Base-by-base conservation (phyloP, 768 basidiomycete genomes). In the Lactarius pseudohatsudake region DNA sequence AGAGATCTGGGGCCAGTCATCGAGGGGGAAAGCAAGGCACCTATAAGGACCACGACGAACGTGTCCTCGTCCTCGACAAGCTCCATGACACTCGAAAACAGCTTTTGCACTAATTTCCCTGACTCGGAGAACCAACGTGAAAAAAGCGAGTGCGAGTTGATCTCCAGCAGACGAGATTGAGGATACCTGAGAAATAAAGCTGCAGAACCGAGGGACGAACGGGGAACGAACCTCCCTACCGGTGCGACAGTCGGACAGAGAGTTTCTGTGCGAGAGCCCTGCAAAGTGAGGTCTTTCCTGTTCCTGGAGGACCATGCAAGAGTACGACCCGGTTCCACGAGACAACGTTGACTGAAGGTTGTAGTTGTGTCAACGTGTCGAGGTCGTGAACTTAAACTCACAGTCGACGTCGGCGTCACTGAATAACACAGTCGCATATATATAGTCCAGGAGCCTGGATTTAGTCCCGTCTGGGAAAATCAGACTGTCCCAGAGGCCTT, bases 101-200 rank as follows among this genome's bases (percentile, higher is more conserved):
- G 81, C 57, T 91, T 86, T 73, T 98, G 96, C 1, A 99, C 97
- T 34, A 99, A 86, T 76, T 99, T 99, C 18, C 97, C 97, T 0
- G 95, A 97, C 75, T 99, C 97, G 0, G 96, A 98, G 78, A 98
- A 99, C 96, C 97, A 99, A 72, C 95, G 92, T 18, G 94, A 96
- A 76, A 99, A 98, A 18, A 99, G 83, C 2, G 96, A 98, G 77
- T 98, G 97, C 0, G 97, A 96, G 75, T 98, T 98, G 73, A 99
- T 97, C 76, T 99, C 97, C 55, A 99, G 84, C 13, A 99, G 81
- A 56, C 94, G 91, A 41, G 93, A 85, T 76, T 91, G 84, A 0
- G 90, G 81, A 75, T 97, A 99, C 32, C 95, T 96, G 71, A 26
- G 55, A 38, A 57, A 43, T 53, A 30, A 22, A 55, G 41, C 15